These are phyloP conservation scores for Colletotrichum spinosum DNA, from an alignment of 2,329 filamentous ascomycete species.

Conservation along the genomic window DNA sequence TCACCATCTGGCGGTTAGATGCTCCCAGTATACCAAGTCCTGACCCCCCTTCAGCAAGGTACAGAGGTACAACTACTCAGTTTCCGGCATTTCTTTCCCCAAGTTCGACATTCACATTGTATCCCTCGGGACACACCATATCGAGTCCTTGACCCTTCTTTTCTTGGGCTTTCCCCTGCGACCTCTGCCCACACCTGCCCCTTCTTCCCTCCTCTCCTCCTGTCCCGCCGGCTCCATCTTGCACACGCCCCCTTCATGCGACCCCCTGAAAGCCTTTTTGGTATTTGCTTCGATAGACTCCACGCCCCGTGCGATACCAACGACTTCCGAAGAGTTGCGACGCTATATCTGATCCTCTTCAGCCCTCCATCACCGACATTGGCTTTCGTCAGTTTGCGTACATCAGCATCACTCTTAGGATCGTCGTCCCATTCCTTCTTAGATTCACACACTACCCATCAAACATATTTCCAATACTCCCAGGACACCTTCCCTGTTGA, in stretches of 20 bases:
- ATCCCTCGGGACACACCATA: slow-evolving; percentile 11
- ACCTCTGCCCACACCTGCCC: neutral
- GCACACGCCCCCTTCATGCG: slow-evolving; percentile 28
- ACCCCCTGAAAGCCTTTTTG: slow-evolving; percentile 22
- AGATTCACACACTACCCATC: too few relatives aligned
- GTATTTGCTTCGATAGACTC: slow-evolving; percentile 1
- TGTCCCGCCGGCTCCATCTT: slow-evolving; percentile 17
- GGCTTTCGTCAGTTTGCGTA: neutral
- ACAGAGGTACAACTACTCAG: neutral
- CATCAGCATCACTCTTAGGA: neutral
- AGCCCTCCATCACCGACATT: neutral
- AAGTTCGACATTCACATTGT: too few relatives aligned
- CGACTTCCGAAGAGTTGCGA: slow-evolving; percentile 1
- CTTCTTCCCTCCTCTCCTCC: slow-evolving; percentile 1
- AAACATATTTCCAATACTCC: too few relatives aligned
- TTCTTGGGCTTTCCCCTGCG: neutral
- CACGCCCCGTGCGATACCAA: slow-evolving; percentile 3
- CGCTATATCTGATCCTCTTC: slow-evolving; percentile 20
- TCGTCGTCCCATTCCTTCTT: too few relatives aligned
- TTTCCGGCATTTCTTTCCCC: too few relatives aligned
- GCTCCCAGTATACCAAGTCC: slow-evolving; percentile 14
- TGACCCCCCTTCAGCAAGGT: slow-evolving; percentile 2
- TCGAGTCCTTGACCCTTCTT: slow-evolving; percentile 11
- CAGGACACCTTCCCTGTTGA: too few relatives aligned
- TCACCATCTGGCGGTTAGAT: slow-evolving; percentile 8